Evolutionary conservation across 2,329 filamentous ascomycete species (phyloP).

Genomic region (Talaromyces rugulosus): DNA sequence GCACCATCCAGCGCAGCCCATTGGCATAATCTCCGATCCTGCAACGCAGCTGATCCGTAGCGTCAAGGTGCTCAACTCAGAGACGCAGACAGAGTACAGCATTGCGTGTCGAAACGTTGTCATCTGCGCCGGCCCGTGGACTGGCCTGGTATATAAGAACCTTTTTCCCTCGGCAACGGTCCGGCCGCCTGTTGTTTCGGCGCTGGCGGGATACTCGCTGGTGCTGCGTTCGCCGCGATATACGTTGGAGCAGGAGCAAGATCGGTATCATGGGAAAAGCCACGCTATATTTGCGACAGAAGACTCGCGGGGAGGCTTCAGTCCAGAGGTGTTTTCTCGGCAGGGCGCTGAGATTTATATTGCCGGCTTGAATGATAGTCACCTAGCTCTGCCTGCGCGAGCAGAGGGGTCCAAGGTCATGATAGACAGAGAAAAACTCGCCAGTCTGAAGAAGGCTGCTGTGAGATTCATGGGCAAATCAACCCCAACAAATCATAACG

Average conservation of each 20-base stretch:
- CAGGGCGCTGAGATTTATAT: conserved; percentile 67
- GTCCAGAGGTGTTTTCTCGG: conserved; percentile 68
- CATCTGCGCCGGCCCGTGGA: conserved; percentile 69
- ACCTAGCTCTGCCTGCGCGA: conserved; percentile 56
- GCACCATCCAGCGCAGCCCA: conserved; percentile 59
- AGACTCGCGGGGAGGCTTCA: conserved; percentile 47
- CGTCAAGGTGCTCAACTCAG: conserved; percentile 47
- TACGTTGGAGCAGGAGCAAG: conserved; percentile 25
- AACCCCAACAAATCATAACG: conserved; percentile 15
- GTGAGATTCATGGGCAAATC: conserved; percentile 31
- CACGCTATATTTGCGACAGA: conserved; percentile 66
- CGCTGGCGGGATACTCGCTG: conserved; percentile 68
- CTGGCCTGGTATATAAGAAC: conserved; percentile 57
- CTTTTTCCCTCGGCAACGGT: conserved; percentile 58
- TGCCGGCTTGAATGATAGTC: conserved; percentile 63
- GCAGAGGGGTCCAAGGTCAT: conserved; percentile 36
- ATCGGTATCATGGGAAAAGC: conserved; percentile 45
- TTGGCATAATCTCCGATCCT: conserved; percentile 50
- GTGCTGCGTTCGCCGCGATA: conserved; percentile 58
- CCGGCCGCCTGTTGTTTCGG: conserved; percentile 52
- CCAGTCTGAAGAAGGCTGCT: conserved; percentile 27
- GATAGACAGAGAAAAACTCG: conserved; percentile 41
- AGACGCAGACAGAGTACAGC: conserved; percentile 18
- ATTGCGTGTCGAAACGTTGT: conserved; percentile 63
- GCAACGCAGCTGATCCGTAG: conserved; percentile 47